Evolutionary conservation across 2,329 filamentous ascomycete species (phyloP).

Genomic region (Monilinia aucupariae): DNA sequence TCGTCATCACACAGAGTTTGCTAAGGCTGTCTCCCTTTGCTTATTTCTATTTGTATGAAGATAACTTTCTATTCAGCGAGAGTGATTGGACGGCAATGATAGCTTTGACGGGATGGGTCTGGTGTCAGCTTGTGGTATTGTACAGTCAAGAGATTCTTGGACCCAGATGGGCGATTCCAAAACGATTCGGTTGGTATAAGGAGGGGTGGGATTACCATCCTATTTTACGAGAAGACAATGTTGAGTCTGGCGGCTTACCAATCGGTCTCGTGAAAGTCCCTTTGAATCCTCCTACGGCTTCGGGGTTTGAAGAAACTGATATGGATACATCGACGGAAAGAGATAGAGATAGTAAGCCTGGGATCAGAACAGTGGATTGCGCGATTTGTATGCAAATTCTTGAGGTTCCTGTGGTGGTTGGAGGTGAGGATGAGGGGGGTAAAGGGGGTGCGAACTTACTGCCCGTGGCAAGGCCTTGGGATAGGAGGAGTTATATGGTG

Average conservation of each 20-base stretch:
- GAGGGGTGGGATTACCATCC: conserved; percentile 94
- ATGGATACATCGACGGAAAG: conserved; percentile 24
- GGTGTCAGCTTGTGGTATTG: conserved; percentile 77
- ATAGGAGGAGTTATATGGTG: conserved; percentile 86
- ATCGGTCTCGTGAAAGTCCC: conserved; percentile 58
- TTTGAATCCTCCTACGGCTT: conserved; percentile 18
- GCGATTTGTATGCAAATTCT: conserved; percentile 91
- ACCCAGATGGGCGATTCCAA: conserved; percentile 76
- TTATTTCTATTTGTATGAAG: conserved; percentile 74
- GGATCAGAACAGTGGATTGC: conserved; percentile 66
- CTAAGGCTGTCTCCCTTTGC: conserved; percentile 73
- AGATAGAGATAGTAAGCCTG: conserved; percentile 42
- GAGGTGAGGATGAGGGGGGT: conserved; percentile 42
- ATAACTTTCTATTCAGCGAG: conserved; percentile 76
- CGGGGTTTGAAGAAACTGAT: conserved; percentile 22
- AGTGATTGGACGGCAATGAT: conserved; percentile 61
- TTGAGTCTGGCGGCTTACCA: conserved; percentile 74
- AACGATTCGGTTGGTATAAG: conserved; percentile 51
- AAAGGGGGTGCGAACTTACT: conserved; percentile 45
- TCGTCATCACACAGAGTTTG: conserved; percentile 75
- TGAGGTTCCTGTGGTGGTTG: conserved; percentile 75
- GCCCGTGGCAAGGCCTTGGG: conserved; percentile 54
- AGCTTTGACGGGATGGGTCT: conserved; percentile 70
- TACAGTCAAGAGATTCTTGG: conserved; percentile 78
- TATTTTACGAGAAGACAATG: conserved; percentile 72